Percentiles rank a stretch among this genome's conserved stretches.
Evolutionary conservation across 1,139 yeast genomes (phyloP).

Genomic region (Lodderomyces theae): DNA sequence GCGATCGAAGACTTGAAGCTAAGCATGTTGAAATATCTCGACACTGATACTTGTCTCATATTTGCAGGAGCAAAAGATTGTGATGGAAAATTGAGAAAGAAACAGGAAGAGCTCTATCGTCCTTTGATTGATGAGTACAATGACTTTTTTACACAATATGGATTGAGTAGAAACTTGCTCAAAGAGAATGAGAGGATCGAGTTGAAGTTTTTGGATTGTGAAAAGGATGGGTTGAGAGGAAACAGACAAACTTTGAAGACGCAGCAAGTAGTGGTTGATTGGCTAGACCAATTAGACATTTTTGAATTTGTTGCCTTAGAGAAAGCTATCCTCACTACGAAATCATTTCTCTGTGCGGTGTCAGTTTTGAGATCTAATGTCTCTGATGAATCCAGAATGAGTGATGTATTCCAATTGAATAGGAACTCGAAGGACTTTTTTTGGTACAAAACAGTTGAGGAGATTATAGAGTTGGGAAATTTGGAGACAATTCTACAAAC

Average conservation of each 20-base stretch:
- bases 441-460: slow-evolving; percentile 52
- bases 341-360: slow-evolving; percentile 81
- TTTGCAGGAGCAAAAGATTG: slow-evolving; percentile 81
- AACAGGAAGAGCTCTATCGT: slow-evolving; percentile 71
- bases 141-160: slow-evolving; percentile 50
- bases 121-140: slow-evolving; percentile 74
- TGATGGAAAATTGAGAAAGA: slow-evolving; percentile 73
- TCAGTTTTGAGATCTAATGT: slow-evolving; percentile 40
- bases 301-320: slow-evolving; percentile 89
- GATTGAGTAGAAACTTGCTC: slow-evolving; percentile 25
- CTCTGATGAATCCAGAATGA: slow-evolving; percentile 21
- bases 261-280: slow-evolving; percentile 58
- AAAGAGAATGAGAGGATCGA: slow-evolving; percentile 24
- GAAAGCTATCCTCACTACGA: slow-evolving; percentile 78
- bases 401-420: slow-evolving; percentile 35
- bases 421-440: slow-evolving; percentile 24
- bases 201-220: slow-evolving; percentile 71
- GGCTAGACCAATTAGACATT: slow-evolving; percentile 60
- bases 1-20: slow-evolving; percentile 53
- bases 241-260: slow-evolving; percentile 65
- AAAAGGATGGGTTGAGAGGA: slow-evolving; percentile 75
- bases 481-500: slow-evolving; percentile 85
- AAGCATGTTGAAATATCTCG: slow-evolving; percentile 73
- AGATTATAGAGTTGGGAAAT: slow-evolving; percentile 73
- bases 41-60: slow-evolving; percentile 88